Percentiles rank a stretch among this genome's conserved stretches.
phyloP scores from a whole-genome alignment of 2,329 filamentous ascomycete species.

The Aspergillus vadensis region DNA sequence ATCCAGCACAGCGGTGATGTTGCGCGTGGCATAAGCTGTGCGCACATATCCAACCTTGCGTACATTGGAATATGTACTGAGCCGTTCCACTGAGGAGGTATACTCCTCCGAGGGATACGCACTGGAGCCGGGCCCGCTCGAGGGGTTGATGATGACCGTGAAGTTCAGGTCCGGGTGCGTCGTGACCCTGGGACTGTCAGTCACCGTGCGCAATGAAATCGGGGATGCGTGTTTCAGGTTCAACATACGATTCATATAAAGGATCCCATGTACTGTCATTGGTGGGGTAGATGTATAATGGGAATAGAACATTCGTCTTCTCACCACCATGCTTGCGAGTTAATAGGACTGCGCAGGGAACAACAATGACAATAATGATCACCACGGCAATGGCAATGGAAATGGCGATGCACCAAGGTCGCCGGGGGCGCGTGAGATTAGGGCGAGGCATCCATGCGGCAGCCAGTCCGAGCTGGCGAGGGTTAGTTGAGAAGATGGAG shows the following conservation, averaged over 20 bases:
- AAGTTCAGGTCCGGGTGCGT: conserved; percentile 29
- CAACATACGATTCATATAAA: conserved; percentile 24
- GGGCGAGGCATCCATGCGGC: conserved; percentile 6
- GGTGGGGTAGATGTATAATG: conserved; percentile 30
- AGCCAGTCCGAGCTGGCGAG: conserved; percentile 5
- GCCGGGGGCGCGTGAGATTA: conserved; percentile 11
- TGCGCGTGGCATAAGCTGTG: conserved; percentile 36
- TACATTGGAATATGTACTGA: conserved; percentile 44
- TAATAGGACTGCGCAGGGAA: conserved; percentile 17
- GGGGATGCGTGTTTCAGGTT: no score
- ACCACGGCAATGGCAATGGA: conserved; percentile 11
- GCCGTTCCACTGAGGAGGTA: conserved; percentile 35
- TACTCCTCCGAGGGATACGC: conserved; percentile 38
- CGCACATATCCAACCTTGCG: conserved; percentile 46
- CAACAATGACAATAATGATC: conserved; percentile 19
- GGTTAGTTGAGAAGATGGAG: background rate
- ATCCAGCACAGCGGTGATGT: conserved; percentile 33
- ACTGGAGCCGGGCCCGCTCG: conserved; percentile 36
- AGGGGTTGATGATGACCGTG: conserved; percentile 35
- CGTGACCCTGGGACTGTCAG: conserved; percentile 14
- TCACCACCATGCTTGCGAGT: conserved; percentile 10
- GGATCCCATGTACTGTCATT: conserved; percentile 25
- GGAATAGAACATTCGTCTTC: conserved; percentile 22
- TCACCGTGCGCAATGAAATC: background rate
- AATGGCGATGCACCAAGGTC: conserved; percentile 18